A percentile compares a stretch with the other conserved stretches of the same genome.
These are phyloP conservation scores for Francoa sonchifolia DNA, from an alignment of 441 rosid species.

Conservation along the genomic window DNA sequence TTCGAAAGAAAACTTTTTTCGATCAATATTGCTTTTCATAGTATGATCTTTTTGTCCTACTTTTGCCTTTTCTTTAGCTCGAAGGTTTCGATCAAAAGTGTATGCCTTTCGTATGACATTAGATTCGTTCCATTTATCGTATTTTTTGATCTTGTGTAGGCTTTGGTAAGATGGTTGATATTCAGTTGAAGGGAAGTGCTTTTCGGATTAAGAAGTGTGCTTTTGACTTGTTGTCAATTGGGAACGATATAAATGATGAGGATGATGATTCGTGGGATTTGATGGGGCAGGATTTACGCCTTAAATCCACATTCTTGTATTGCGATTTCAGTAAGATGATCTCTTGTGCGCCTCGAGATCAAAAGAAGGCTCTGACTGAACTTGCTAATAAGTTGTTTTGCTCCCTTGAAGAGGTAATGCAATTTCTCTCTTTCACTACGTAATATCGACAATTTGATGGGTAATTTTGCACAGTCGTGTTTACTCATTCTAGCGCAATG, in stretches of 20 bases:
- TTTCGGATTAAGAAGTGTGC: conserved; percentile 4
- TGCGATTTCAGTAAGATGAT: conserved; percentile 3
- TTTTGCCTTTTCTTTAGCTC: not conserved
- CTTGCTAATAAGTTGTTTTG: conserved; percentile 5
- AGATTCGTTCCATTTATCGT: not conserved
- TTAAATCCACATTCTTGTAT: conserved; percentile 4
- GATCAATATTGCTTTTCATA: too few species aligned
- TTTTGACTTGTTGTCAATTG: conserved; percentile 2
- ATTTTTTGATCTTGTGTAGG: not conserved
- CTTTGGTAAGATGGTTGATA: not conserved
- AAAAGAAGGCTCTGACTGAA: conserved; percentile 1
- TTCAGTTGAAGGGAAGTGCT: not conserved
- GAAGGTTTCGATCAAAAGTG: not conserved
- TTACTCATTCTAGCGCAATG: too few species aligned
- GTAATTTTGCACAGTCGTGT: too few species aligned
- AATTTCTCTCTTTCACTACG: not conserved
- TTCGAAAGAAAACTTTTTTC: too few species aligned
- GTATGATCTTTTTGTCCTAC: not conserved
- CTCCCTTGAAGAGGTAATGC: conserved; percentile 4
- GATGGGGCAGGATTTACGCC: conserved; percentile 2
- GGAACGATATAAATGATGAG: not conserved
- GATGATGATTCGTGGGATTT: conserved; percentile 5
- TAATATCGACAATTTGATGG: too few species aligned
- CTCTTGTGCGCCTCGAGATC: not conserved
- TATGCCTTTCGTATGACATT: not conserved